A percentile compares a stretch with the other conserved stretches of the same genome.
Conservation (phyloP, 768 basidiomycete genomes). For the Calocybe gangraenosa region DNA sequence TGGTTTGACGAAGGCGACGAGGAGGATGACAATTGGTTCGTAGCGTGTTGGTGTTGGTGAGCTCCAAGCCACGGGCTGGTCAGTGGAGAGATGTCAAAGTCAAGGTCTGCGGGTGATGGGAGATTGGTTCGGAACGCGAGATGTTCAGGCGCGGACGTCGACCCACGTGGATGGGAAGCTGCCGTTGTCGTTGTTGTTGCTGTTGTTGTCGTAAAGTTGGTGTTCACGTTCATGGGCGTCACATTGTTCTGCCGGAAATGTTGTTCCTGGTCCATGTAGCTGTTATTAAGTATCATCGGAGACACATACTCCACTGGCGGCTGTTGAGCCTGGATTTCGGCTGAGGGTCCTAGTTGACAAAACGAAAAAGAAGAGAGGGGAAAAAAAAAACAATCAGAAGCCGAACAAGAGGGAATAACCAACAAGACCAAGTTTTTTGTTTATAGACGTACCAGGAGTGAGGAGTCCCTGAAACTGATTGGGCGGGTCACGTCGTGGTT, state of each 20-base stretch:
- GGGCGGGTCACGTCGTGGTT: slow-evolving; percentile 24
- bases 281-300: slow-evolving; percentile 53
- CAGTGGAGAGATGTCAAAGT: slow-evolving; percentile 73
- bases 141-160: slow-evolving; percentile 68
- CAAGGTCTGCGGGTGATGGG: slow-evolving; percentile 49
- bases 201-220: neutral
- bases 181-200: too few relatives aligned
- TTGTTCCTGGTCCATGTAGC: slow-evolving; percentile 19
- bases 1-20: too few relatives aligned
- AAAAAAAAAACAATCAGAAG: slow-evolving; percentile 2
- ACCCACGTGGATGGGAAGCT: slow-evolving; percentile 23
- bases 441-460: slow-evolving; percentile 58
- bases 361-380: too few relatives aligned
- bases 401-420: neutral
- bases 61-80: slow-evolving; percentile 75
- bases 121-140: slow-evolving; percentile 59
- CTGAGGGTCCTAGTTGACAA: slow-evolving; percentile 63
- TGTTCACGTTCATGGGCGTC: slow-evolving; percentile 14
- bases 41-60: slow-evolving; percentile 37
- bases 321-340: slow-evolving; percentile 60
- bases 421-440: neutral
- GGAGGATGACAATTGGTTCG: slow-evolving; percentile 13
- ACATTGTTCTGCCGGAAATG: slow-evolving; percentile 14
- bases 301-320: slow-evolving; percentile 55
- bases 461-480: slow-evolving; percentile 51